Evolutionary conservation across 192 early-diverging fungal genomes (phyloP).

Genomic region (Gryganskiella cystojenkinii): DNA sequence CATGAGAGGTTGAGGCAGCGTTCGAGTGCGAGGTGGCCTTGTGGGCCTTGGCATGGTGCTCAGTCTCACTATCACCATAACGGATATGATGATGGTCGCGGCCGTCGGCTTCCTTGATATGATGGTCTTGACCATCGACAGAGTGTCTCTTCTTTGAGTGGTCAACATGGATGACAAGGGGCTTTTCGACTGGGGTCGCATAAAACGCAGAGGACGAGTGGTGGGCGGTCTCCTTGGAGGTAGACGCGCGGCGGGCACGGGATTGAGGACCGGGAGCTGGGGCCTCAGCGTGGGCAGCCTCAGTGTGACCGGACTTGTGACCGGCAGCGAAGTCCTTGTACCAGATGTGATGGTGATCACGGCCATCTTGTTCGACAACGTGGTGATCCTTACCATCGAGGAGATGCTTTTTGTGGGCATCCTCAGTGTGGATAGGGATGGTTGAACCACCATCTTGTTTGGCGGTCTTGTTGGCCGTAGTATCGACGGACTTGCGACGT

Average conservation of each 20-base stretch:
- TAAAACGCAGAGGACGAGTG: not conserved
- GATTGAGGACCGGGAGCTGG: too few species aligned
- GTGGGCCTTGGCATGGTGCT: not conserved
- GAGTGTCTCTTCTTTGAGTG: slow-evolving; percentile 11
- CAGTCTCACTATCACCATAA: not conserved
- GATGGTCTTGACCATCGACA: slow-evolving; percentile 15
- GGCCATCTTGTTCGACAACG: slow-evolving; percentile 4
- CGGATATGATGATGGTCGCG: slow-evolving; percentile 24
- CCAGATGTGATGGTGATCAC: slow-evolving; percentile 26
- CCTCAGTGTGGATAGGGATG: not conserved
- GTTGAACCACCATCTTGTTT: not conserved
- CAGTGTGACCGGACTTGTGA: not conserved
- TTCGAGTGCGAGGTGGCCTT: not conserved
- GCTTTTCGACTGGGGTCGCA: not conserved
- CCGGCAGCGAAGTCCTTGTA: slow-evolving; percentile 14
- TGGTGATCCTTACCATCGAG: slow-evolving; percentile 19
- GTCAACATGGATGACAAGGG: slow-evolving; percentile 11
- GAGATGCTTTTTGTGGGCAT: slow-evolving; percentile 1
- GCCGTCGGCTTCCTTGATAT: slow-evolving; percentile 11
- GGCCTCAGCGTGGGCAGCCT: slow-evolving; percentile 1
- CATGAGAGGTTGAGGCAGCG: not conserved
- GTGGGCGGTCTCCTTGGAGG: not conserved
- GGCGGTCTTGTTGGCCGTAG: not conserved
- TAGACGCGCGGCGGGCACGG: too few species aligned
- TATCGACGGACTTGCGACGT: too few species aligned